phyloP scores from a whole-genome alignment of 2,329 filamentous ascomycete species.

The Pestalotiopsis sp. region DNA sequence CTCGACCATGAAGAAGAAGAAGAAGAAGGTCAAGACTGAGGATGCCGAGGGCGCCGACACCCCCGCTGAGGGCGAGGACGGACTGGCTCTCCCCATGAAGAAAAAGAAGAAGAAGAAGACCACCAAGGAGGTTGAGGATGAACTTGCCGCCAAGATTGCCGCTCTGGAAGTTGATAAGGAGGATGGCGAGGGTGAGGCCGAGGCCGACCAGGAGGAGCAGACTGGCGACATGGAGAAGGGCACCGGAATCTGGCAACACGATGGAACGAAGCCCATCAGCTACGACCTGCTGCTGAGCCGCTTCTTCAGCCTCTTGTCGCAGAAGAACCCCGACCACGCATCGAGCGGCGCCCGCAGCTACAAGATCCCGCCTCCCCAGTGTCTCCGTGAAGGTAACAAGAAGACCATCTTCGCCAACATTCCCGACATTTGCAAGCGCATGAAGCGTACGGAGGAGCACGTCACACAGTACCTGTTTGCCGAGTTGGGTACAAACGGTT shows the following conservation, averaged over 20 bases:
- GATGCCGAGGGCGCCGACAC: conserved; percentile 53
- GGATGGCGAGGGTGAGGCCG: conserved; percentile 49
- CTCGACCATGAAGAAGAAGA: conserved; percentile 75
- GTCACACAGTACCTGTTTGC: conserved; percentile 96
- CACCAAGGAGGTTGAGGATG: conserved; percentile 48
- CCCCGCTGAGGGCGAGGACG: conserved; percentile 62
- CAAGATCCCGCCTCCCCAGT: conserved; percentile 98
- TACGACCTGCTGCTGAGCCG: conserved; percentile 86
- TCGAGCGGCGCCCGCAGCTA: conserved; percentile 90
- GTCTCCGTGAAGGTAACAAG: conserved; percentile 99
- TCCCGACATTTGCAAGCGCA: conserved; percentile 96
- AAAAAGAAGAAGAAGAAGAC: conserved; percentile 69
- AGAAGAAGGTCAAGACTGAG: conserved; percentile 66
- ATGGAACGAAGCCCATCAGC: conserved; percentile 74
- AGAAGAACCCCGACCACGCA: conserved; percentile 95
- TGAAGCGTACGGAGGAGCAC: conserved; percentile 99
- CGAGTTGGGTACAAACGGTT: conserved; percentile 95
- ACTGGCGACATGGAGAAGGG: conserved; percentile 83
- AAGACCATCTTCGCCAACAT: conserved; percentile 99
- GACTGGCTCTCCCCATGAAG: conserved; percentile 72
- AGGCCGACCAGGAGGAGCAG: conserved; percentile 55
- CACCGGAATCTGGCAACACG: conserved; percentile 88
- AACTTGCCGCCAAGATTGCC: conserved; percentile 62
- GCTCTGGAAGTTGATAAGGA: conserved; percentile 67
- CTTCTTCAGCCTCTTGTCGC: conserved; percentile 93